Base-by-base conservation (phyloP, 768 basidiomycete species). In the Hericium coralloides region DNA sequence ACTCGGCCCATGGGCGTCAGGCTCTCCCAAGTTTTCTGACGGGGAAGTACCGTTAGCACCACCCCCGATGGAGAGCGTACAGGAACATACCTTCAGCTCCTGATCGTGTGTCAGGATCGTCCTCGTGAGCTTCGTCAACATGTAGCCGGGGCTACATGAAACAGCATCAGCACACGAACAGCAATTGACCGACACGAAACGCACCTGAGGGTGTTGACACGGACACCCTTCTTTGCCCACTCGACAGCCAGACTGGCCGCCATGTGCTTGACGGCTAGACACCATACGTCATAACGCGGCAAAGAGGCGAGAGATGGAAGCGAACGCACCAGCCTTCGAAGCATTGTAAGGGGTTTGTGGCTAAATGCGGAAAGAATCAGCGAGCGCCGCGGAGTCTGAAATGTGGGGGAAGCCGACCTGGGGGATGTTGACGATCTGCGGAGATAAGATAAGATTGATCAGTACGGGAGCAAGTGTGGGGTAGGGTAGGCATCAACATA, bases 311-410 rank as follows among this genome's bases (percentile, higher is more conserved):
- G 47, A 9, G 4, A 17, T n/a, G 14, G 18, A 48, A 12, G 12
- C 20, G 12, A 38, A 64, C 77, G 64, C 64, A 85, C 87, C 91
- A 38, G 92, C 92, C 75, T 95, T 98, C 18, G 93, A 95, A 9
- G 91, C 89, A 70, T 98, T 98, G 70, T 98, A 98, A 0, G 95
- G 93, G 4, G 91, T 89, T 78, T 98, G 95, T 43, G 81, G 82
- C 81, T 92, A 68, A 23, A 55, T 25, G 37, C 15, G 43, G 26
- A 26, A 36, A 51, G 38, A 38, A 20, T 37, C 22, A 25, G 43
- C 52, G 38, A 38, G 17, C 17, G 45, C 15, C 12, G 41, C 12
- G 23, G n/a, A 38, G 25, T 14, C 15, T 41, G 18, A 39, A 31
- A 55, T n/a, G 51, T 18, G 49, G 23, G 43, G 8, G 38, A 56